phyloP scores from a whole-genome alignment of 2,329 filamentous ascomycete genomes.

The Hyphodiscus sp. region DNA sequence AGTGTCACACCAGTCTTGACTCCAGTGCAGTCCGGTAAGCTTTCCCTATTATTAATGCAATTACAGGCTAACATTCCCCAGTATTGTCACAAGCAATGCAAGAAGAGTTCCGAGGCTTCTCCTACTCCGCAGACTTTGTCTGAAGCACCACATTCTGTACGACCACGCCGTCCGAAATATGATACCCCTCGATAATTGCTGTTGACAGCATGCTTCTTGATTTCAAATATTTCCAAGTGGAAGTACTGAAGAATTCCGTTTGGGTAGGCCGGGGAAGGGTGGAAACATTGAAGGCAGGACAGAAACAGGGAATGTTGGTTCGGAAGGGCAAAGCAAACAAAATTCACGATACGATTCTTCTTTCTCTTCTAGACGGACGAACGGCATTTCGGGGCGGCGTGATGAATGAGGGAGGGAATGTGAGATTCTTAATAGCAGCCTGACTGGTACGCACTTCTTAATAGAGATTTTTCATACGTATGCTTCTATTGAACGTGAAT shows the following conservation, averaged over 20 bases:
- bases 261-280: no score
- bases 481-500: no score
- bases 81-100: conserved; percentile 98
- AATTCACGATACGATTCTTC: conserved; percentile 6
- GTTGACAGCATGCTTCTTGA: not conserved
- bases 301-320: conserved; percentile 6
- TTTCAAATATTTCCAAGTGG: not conserved
- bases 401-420: not conserved
- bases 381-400: conserved; percentile 5
- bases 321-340: not conserved
- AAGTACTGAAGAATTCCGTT: not conserved
- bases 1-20: conserved; percentile 96
- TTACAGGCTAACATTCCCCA: conserved; percentile 32
- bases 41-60: not conserved
- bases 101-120: conserved; percentile 98
- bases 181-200: not conserved
- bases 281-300: not conserved
- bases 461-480: conserved; percentile 18
- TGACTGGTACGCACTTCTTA: conserved; percentile 14
- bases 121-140: conserved; percentile 51
- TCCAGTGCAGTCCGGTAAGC: conserved; percentile 91
- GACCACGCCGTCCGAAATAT: conserved; percentile 1
- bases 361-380: conserved; percentile 14
- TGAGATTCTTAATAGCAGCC: conserved; percentile 9
- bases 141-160: conserved; percentile 15